Evolutionary conservation across 1,139 yeast genomes (phyloP), one percentile per base, ranked within the genome.

Genomic region (Suhomyces taliae): DNA sequence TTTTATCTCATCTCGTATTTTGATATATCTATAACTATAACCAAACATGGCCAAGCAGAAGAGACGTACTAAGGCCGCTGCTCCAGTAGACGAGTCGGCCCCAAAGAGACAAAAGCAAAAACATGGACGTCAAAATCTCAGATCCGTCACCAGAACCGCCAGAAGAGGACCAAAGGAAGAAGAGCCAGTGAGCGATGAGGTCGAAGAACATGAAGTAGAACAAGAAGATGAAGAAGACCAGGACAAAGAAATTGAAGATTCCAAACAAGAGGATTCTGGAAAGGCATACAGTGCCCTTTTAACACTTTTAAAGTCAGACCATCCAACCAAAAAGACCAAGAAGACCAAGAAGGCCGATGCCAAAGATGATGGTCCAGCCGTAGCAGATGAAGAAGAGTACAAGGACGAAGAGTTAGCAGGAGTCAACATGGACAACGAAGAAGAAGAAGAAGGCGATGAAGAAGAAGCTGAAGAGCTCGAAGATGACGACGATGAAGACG

Each of bases 211-310:
- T 10, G 60, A 50, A 11, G 56, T 19, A 19, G 55, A 52, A 11
- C 59, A 54, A 10, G 53, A 49, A 6, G 61, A 50, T 3, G 55
- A 46, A 8, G 60, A 57, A 5, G 59, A 49, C 6, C 58, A 49
- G 5, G 56, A 47, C 10, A 60, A 50, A 11, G 56, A 44, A 7
- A 51, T 49, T 33, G 60, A 52, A n/a, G 55, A 45, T 7, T 50
- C 45, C 27, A 45, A 45, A 6, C 52, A 36, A n/a, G 49, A 44
- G 6, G 59, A 50, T 15, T 62, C 63, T 46, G 74, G 74, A 8
- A 72, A 76, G 61, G 93, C 95, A 0, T 89, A 89, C 62, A 79
- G 81, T 56, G 96, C 96, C 0, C 70, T 90, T 45, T 68, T 90
- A 60, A 85, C 95, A 0, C 74, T 89, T 45, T 71, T 90, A 49